phyloP scores from a whole-genome alignment of 306 rosid species.

The Potentilla sterilis region DNA sequence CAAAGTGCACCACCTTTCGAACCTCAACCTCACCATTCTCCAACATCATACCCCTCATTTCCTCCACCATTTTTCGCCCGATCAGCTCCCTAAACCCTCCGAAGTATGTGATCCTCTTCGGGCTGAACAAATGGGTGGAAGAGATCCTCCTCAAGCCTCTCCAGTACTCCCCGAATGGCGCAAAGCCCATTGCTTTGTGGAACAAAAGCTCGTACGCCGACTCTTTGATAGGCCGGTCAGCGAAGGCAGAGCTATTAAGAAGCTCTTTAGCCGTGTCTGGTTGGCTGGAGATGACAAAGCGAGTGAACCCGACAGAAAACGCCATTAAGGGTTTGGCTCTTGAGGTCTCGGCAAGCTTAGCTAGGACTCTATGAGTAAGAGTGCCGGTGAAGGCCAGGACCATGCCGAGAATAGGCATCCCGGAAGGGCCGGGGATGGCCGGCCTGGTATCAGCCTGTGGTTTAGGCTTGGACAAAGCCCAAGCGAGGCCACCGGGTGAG shows the following conservation, averaged over 20 bases:
- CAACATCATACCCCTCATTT: constrained; percentile 31
- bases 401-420: constrained; percentile 40
- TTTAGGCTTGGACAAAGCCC: constrained; percentile 43
- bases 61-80: constrained; percentile 40
- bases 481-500: constrained; percentile 66
- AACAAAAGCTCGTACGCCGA: constrained; percentile 75
- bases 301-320: constrained; percentile 63
- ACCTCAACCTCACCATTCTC: constrained; percentile 40
- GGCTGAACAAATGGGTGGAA: constrained; percentile 50
- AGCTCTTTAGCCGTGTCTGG: constrained; percentile 72
- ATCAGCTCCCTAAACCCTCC: constrained; percentile 36
- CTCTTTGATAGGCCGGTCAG: constrained; percentile 71
- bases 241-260: constrained; percentile 51
- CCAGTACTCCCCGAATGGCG: constrained; percentile 82
- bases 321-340: constrained; percentile 56
- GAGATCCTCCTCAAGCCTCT: constrained; percentile 74
- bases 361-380: constrained; percentile 43
- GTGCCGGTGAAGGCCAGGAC: constrained; percentile 27
- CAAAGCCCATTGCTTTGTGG: constrained; percentile 76
- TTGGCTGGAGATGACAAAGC: constrained; percentile 51
- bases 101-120: constrained; percentile 33
- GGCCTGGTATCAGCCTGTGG: not conserved
- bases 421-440: constrained; percentile 62
- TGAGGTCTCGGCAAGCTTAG: constrained; percentile 32
- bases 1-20: constrained; percentile 52